phyloP scores from a whole-genome alignment of 176 grass and related monocot species.

The Phoenix dactylifera region DNA sequence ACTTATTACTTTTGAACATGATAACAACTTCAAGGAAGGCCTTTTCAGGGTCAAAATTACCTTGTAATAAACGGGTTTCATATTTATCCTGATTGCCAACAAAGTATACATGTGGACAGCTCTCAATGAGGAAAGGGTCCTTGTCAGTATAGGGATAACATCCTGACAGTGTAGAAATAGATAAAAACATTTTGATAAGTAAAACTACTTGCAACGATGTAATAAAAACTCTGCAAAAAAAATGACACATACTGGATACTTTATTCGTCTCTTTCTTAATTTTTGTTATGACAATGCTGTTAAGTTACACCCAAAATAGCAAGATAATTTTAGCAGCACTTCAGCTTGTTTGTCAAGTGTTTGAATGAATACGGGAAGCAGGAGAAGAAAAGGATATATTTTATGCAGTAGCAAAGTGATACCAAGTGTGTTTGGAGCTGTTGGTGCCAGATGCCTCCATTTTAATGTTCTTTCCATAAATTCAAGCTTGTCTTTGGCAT shows the following conservation, averaged over 20 bases:
- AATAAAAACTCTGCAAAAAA: too few species aligned
- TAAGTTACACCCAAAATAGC: too few species aligned
- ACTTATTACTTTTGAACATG: neutral
- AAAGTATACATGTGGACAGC: conserved; percentile 91
- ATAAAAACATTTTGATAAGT: too few species aligned
- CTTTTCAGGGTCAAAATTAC: conserved; percentile 26
- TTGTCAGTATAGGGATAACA: conserved; percentile 95
- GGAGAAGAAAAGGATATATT: neutral
- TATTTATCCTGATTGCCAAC: conserved; percentile 91
- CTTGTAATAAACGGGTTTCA: conserved; percentile 59
- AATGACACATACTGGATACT: too few species aligned
- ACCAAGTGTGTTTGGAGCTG: conserved; percentile 96
- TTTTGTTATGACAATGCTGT: too few species aligned
- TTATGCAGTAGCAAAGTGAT: neutral
- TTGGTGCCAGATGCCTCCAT: conserved; percentile 91
- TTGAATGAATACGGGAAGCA: too few species aligned
- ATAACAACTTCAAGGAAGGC: neutral
- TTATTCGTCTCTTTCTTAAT: too few species aligned
- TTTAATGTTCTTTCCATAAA: conserved; percentile 88
- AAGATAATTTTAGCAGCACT: too few species aligned
- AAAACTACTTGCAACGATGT: too few species aligned
- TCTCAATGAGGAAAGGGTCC: conserved; percentile 93
- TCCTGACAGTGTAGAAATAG: conserved; percentile 27
- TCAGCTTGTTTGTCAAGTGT: too few species aligned
- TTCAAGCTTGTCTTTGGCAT: conserved; percentile 76